Conservation (phyloP, 1,284 basidiomycete species). For the Trichosporon sp. region DNA sequence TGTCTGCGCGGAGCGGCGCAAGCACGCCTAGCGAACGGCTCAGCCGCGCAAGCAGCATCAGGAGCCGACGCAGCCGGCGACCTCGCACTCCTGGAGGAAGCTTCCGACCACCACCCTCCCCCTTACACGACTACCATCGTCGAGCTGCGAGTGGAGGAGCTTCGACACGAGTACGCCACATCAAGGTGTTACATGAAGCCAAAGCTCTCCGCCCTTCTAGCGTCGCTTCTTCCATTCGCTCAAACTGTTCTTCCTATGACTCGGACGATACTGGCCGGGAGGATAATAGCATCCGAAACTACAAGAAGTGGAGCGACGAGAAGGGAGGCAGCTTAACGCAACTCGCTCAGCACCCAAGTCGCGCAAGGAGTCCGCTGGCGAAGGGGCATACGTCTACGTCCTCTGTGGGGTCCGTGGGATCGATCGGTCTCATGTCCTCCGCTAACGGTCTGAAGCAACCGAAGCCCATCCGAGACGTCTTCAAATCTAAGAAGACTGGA, state of each 20-base stretch:
- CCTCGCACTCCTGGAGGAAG: conserved; percentile 35
- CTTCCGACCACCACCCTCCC: conserved; percentile 39
- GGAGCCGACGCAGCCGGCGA: conserved; percentile 41
- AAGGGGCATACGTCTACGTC: conserved; percentile 21
- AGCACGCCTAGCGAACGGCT: conserved; percentile 43
- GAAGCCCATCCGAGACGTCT: conserved; percentile 56
- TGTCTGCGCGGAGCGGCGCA: conserved; percentile 11
- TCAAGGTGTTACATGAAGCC: conserved; percentile 49
- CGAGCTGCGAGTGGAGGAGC: conserved; percentile 46
- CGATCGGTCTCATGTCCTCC: neutral
- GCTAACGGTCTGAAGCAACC: conserved; percentile 24
- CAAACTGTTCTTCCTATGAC: conserved; percentile 43
- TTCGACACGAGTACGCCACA: conserved; percentile 48
- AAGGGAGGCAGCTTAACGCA: conserved; percentile 17
- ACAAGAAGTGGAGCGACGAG: conserved; percentile 19
- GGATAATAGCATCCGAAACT: conserved; percentile 24
- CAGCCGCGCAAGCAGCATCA: conserved; percentile 51
- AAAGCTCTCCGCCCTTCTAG: conserved; percentile 43
- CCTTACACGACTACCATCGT: conserved; percentile 52
- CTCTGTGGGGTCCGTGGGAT: neutral
- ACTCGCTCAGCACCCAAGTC: neutral
- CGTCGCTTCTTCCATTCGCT: conserved; percentile 46
- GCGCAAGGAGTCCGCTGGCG: neutral
- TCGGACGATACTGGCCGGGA: conserved; percentile 36
- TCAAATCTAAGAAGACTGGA: conserved; percentile 48